Percentiles rank a stretch among this genome's conserved stretches.
Evolutionary conservation across 306 rosid species (phyloP).

Genomic region (Vicia villosa): DNA sequence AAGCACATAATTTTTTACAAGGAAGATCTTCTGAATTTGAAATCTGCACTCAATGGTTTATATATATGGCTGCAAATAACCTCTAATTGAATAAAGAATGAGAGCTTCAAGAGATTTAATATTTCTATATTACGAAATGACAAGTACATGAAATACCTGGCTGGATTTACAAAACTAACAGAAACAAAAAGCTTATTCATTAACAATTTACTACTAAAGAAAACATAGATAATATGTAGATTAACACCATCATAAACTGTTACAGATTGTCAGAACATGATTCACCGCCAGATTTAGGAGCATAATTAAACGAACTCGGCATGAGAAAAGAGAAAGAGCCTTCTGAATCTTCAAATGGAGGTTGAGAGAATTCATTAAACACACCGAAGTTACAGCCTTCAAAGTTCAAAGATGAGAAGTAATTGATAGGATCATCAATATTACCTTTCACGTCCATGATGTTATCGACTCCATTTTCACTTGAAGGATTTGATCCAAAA

Average conservation of each 20-base stretch:
- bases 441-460: slow-evolving; percentile 60
- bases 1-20: background rate
- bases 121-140: slow-evolving; percentile 42
- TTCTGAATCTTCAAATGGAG: slow-evolving; percentile 80
- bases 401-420: slow-evolving; percentile 77
- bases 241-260: slow-evolving; percentile 34
- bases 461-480: slow-evolving; percentile 49
- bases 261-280: slow-evolving; percentile 51
- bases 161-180: slow-evolving; percentile 39
- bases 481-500: slow-evolving; percentile 56
- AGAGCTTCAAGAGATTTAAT: slow-evolving; percentile 34
- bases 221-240: slow-evolving; percentile 31
- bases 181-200: slow-evolving; percentile 41
- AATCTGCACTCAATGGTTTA: background rate
- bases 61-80: slow-evolving; percentile 8
- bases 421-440: slow-evolving; percentile 72
- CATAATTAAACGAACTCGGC: slow-evolving; percentile 66
- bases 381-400: slow-evolving; percentile 77
- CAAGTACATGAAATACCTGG: slow-evolving; percentile 37
- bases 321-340: slow-evolving; percentile 73
- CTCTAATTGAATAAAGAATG: slow-evolving; percentile 6
- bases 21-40: slow-evolving; percentile 5
- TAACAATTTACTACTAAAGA: slow-evolving; percentile 20
- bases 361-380: slow-evolving; percentile 85
- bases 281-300: slow-evolving; percentile 63